Base-by-base conservation (phyloP, 169 alveolate genomes). In the Plasmodium coatneyi region DNA sequence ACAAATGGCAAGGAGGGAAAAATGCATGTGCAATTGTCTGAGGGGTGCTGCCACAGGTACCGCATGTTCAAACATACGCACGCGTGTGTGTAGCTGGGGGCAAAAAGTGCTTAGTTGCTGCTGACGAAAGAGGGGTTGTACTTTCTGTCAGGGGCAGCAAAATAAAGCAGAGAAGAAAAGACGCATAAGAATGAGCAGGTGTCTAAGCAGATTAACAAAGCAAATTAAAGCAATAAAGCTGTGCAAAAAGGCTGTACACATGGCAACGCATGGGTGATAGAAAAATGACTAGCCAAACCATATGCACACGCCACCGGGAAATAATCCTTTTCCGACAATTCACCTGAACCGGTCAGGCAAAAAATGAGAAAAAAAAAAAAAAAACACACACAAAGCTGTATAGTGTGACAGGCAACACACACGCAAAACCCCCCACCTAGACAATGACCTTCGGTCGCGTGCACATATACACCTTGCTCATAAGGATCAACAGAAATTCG, bases 401-500 rank as follows among this genome's bases (percentile, higher is more conserved):
- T 3, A 60, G 5, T 7, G 49, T 46, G 56, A 30, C 74, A 46
- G 4, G 49, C 28, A 19, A 56, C 71, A 5, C 71, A 5, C 32
- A 28, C 12, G 30, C 16, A 25, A 25, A 60, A n/a, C 1, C 16
- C 34, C 74, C 4, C 28, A 60, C 34, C 74, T 60, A 60, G 36
- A 60, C 74, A 60, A 60, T 60, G 32, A 60, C 74, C 74, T 60
- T 60, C 19, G 74, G 74, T 28, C 74, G 74, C 34, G 32, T 60
- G 14, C 0, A 6, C 36, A 60, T 5, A 25, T 60, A 60, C 28
- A 60, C 12, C 34, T 83, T 83, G 70, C 36, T 49, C 28, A 56
- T 83, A 9, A 71, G 41, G 52, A 39, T 39, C 6, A 46, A 19
- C 54, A 83, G 43, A 54, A 72, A 84, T 32, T 74, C 92, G 43